A percentile compares a stretch with the other conserved stretches of the same genome.
These are phyloP conservation scores for Crinitomyces ghanaensis DNA, from an alignment of 805 yeast species.

Conservation along the genomic window DNA sequence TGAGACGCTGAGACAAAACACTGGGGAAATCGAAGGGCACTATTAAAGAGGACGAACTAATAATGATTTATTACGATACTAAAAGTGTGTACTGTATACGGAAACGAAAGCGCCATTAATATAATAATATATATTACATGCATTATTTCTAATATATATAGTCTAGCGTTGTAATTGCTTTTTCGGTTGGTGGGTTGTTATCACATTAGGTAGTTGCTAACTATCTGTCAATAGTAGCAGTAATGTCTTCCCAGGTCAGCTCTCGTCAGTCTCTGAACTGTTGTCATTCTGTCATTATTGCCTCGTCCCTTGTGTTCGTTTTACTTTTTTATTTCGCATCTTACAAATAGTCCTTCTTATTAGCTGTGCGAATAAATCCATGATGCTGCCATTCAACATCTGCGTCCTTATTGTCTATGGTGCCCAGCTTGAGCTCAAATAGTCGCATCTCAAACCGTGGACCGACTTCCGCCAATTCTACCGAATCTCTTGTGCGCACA, in stretches of 20 bases:
- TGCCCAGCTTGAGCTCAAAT: constrained; percentile 79
- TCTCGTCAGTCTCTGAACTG: background rate
- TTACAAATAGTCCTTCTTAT: constrained; percentile 77
- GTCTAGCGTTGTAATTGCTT: too few relatives aligned
- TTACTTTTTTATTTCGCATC: background rate
- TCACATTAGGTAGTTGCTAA: too few relatives aligned
- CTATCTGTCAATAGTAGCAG: too few relatives aligned
- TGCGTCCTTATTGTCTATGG: constrained; percentile 89
- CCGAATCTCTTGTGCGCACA: constrained; percentile 76
- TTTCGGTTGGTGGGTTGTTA: too few relatives aligned
- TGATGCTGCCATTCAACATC: constrained; percentile 96
- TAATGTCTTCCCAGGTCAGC: background rate
- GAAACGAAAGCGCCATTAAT: too few relatives aligned
- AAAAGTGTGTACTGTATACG: too few relatives aligned
- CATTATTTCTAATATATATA: too few relatives aligned
- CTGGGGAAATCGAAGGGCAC: constrained; percentile 14
- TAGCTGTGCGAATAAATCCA: constrained; percentile 90
- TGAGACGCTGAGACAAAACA: constrained; percentile 17
- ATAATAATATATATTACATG: too few relatives aligned
- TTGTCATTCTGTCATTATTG: background rate
- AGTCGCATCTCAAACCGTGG: constrained; percentile 97
- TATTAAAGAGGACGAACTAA: too few relatives aligned
- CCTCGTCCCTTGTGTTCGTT: background rate
- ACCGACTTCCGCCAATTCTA: constrained; percentile 91
- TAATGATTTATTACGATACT: too few relatives aligned